Percentiles rank a stretch among this genome's conserved stretches.
Evolutionary conservation across 495 filamentous ascomycete species (phyloP).

Genomic region (Barbatosphaeria neglecta): DNA sequence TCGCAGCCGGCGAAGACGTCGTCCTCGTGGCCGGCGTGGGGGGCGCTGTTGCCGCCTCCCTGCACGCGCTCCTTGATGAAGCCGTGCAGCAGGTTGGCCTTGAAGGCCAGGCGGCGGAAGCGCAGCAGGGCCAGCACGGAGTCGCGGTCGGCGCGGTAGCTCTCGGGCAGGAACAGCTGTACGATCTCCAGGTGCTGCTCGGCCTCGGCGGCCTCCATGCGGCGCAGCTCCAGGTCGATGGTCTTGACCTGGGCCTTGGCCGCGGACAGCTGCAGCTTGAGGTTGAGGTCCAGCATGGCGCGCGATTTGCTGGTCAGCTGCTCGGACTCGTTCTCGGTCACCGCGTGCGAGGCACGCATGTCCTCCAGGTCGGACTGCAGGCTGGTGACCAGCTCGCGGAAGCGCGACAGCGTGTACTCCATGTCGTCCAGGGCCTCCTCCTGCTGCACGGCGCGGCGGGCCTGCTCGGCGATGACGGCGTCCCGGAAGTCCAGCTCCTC

Average conservation of each 20-base stretch:
- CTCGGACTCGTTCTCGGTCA: conserved; percentile 84
- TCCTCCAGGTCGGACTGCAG: conserved; percentile 83
- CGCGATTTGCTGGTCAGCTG: conserved; percentile 74
- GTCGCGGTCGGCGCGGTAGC: conserved; percentile 64
- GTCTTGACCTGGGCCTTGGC: conserved; percentile 86
- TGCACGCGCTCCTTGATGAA: conserved; percentile 74
- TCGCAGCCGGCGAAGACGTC: conserved; percentile 67
- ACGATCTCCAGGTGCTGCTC: conserved; percentile 79
- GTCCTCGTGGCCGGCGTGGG: conserved; percentile 49
- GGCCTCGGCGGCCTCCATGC: conserved; percentile 83
- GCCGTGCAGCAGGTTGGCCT: conserved; percentile 64
- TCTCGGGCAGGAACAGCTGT: conserved; percentile 79
- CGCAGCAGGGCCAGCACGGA: conserved; percentile 75
- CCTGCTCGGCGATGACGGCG: conserved; percentile 62
- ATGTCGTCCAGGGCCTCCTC: conserved; percentile 72
- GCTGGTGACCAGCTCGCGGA: conserved; percentile 76
- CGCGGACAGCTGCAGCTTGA: conserved; percentile 81
- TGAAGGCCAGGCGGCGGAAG: conserved; percentile 82
- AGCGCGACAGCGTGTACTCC: conserved; percentile 79
- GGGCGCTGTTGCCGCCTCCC: conserved; percentile 38
- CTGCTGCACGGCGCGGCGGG: conserved; percentile 49
- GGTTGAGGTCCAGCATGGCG: conserved; percentile 91
- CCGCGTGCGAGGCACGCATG: conserved; percentile 78
- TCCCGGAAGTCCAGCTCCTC: conserved; percentile 84
- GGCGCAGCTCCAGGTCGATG: conserved; percentile 78